Base-by-base conservation (phyloP, 371 early-diverging fungal species). In the Mortierella sp. region DNA sequence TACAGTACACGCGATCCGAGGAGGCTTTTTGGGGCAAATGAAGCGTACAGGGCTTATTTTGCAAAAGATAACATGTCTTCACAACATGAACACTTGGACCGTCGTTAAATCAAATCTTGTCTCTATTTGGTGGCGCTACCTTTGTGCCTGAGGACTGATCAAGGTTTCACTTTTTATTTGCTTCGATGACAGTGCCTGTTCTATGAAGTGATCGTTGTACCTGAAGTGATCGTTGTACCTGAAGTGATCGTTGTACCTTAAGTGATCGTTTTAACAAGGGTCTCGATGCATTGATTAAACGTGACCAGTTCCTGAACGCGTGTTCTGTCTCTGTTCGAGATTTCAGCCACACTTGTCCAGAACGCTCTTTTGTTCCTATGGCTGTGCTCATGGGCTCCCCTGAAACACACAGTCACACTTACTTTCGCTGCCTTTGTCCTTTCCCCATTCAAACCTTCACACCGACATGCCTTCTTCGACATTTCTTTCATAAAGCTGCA, bases 321-420 rank as follows among this genome's bases (percentile, higher is more conserved):
- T 31, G 37, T 37, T 34, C 21, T 64, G 37, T 64, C 8, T 21
- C 37, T 5, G 5, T 61, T 16, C 11, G 5, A 64, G 19, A 64
- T 24, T 67, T 67, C 67, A 67, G 40, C 34, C 67, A 67, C 67
- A 40, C 21, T 19, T 21, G 40, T 11, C 40, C 67, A 40, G 24
- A 54, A 54, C 54, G 14, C 50, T 16, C 50, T 50, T 16, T 50
- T 50, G 16, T 3, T 16, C 50, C 50, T 14, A 16, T 14, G 64
- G 64, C 64, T 64, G 64, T 64, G 64, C 64, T 34, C n/a, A 19
- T 64, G 37, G 64, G 64, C 64, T 64, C 64, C 61, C 34, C 34
- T 21, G 40, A 19, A 0, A 21, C 40, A 50, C 14, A 50, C 67
- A 67, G 67, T 67, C 67, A 67, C 64, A 37, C 21, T 21, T 19